These are phyloP conservation scores for Aspergillus haitiensis DNA, from an alignment of 495 filamentous ascomycete species.

Conservation along the genomic window DNA sequence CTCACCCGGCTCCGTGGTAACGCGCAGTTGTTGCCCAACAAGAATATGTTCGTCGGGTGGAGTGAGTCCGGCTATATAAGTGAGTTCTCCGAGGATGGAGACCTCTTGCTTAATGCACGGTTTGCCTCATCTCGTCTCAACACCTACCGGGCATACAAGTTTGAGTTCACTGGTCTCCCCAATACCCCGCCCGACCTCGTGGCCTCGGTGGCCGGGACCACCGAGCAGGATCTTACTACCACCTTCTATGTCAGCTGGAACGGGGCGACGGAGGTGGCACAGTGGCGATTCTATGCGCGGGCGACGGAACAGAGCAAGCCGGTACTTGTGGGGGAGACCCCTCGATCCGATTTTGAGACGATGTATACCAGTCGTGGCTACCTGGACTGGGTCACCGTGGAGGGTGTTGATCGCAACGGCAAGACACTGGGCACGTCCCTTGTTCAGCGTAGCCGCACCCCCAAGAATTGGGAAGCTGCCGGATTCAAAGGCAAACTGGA, in stretches of 20 bases:
- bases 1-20: constrained; percentile 57
- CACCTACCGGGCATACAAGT: constrained; percentile 25
- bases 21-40: constrained; percentile 36
- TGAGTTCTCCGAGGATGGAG: constrained; percentile 48
- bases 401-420: constrained; percentile 28
- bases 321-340: constrained; percentile 28
- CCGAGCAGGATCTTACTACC: constrained; percentile 33
- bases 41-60: constrained; percentile 44
- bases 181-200: constrained; percentile 20
- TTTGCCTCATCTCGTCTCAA: constrained; percentile 14
- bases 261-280: constrained; percentile 44
- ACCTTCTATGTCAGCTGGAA: constrained; percentile 48
- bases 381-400: constrained; percentile 53
- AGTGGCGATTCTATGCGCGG: constrained; percentile 41
- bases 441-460: constrained; percentile 7
- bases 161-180: constrained; percentile 22
- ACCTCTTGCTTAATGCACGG: constrained; percentile 32
- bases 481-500: background rate
- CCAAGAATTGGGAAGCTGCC: constrained; percentile 14
- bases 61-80: constrained; percentile 43
- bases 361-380: constrained; percentile 36
- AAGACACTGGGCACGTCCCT: constrained; percentile 15
- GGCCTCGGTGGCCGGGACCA: constrained; percentile 24
- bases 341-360: constrained; percentile 34
- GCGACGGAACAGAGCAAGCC: constrained; percentile 28